phyloP scores from a whole-genome alignment of 495 filamentous ascomycete species.

The Lasiosphaeria ovina region DNA sequence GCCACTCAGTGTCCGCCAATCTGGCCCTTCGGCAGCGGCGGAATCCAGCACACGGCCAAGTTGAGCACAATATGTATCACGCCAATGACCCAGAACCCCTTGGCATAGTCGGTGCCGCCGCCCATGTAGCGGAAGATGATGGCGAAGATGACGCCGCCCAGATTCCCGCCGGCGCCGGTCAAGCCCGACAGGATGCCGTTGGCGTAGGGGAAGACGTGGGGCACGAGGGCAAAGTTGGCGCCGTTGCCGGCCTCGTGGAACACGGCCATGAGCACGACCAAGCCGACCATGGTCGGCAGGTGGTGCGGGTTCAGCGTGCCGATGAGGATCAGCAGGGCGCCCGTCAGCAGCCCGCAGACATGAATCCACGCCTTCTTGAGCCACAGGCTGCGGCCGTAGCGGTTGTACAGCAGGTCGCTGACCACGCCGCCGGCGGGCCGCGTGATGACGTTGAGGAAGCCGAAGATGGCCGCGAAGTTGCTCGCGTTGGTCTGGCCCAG shows the following conservation, averaged over 20 bases:
- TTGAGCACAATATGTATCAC: constrained; percentile 69
- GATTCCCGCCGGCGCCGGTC: constrained; percentile 75
- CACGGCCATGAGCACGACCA: constrained; percentile 69
- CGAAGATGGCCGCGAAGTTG: constrained; percentile 87
- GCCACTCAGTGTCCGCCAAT: constrained; percentile 50
- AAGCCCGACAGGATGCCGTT: constrained; percentile 68
- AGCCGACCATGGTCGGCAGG: constrained; percentile 68
- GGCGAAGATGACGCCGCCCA: constrained; percentile 83
- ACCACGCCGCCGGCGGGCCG: constrained; percentile 73
- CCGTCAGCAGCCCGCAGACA: constrained; percentile 60
- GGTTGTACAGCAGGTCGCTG: constrained; percentile 68
- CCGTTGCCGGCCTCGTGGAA: constrained; percentile 86
- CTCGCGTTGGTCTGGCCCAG: constrained; percentile 72
- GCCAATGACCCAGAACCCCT: constrained; percentile 78
- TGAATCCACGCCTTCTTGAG: constrained; percentile 74
- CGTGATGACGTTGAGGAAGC: constrained; percentile 76
- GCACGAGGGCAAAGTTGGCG: constrained; percentile 79
- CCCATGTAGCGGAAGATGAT: constrained; percentile 76
- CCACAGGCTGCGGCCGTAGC: constrained; percentile 58
- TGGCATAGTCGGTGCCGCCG: constrained; percentile 60
- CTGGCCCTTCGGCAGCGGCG: constrained; percentile 66
- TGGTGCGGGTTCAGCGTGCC: constrained; percentile 61
- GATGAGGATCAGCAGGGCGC: constrained; percentile 67
- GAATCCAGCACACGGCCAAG: constrained; percentile 67
- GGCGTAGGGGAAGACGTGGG: constrained; percentile 76